Conservation (phyloP, 1,284 basidiomycete genomes). For the Pseudozyma tsukubaensis region DNA sequence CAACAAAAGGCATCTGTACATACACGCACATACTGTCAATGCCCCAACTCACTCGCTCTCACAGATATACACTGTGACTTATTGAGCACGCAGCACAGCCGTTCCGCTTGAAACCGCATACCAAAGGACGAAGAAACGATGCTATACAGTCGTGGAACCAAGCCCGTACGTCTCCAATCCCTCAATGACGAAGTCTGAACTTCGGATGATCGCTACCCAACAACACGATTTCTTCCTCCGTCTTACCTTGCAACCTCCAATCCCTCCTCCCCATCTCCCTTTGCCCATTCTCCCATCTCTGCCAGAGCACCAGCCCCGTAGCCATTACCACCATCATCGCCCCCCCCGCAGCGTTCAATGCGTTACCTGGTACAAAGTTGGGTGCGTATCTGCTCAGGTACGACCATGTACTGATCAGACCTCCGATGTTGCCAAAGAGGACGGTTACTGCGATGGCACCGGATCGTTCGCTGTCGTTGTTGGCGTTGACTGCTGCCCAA, state of each 20-base stretch:
- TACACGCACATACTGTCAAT: neutral
- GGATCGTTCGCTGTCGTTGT: conserved; percentile 61
- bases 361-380: conserved; percentile 51
- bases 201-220: conserved; percentile 43
- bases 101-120: too few relatives aligned
- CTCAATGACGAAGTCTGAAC: conserved; percentile 42
- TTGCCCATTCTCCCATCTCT: conserved; percentile 45
- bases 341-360: conserved; percentile 39
- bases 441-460: conserved; percentile 63
- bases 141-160: neutral
- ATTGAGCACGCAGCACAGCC: too few relatives aligned
- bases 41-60: neutral
- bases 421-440: conserved; percentile 65
- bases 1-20: neutral
- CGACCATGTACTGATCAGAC: conserved; percentile 63
- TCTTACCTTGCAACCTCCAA: conserved; percentile 21
- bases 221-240: conserved; percentile 36
- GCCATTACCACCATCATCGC: conserved; percentile 26
- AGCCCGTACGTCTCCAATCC: too few relatives aligned
- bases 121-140: neutral
- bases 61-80: too few relatives aligned
- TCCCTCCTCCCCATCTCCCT: conserved; percentile 29
- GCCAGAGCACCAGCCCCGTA: conserved; percentile 25
- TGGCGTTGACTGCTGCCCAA: conserved; percentile 60
- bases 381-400: conserved; percentile 50